Evolutionary conservation across 2,329 filamentous ascomycete genomes (phyloP), one percentile per base, ranked within the genome.

Genomic region (Xylariaceae sp.): DNA sequence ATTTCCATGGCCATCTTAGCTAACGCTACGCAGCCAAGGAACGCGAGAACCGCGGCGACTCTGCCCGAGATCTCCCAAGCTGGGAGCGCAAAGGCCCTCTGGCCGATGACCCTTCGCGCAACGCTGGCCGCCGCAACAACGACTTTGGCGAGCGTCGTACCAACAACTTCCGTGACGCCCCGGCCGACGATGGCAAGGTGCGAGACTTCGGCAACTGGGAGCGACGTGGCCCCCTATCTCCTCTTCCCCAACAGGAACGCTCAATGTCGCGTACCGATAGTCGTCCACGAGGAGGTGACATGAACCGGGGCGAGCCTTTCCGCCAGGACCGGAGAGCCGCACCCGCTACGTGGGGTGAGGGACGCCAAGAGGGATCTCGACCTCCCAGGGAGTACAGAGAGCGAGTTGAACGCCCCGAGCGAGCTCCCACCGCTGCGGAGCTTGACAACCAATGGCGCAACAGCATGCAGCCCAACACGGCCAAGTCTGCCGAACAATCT

Each of bases 11-110:
- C 15, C 53, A 59, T 15, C 30, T 50, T 9, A 62, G 60, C 74
- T 82, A 66, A 84, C 73, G 61, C 34, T 10, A 50, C 13, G 67
- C 69, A 97, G 92, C 92, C 73, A 96, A 96, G 80, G 91, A 94
- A 57, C 86, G 91, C 70, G 84, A 82, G 42, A 72, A 75, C 57
- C 75, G 77, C 60, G 71, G 83, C 63, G 92, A 96, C 56, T 78
- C 77, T 62, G 82, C 82, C 63, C 88, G 92, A 69, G 92, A 96
- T 68, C 82, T 97, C 68, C 85, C 84, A 67, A 90, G 94, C 77
- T 97, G 94, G 93, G 89, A 89, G 69, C 90, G 94, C 73, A 94
- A 92, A 76, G 94, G 94, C 10, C 93, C 93, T 64, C 84, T 96
- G 57, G 86, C 89, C 63, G 89, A 92, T 67, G 77, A 89, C 7